Percentiles rank a stretch among this genome's conserved stretches.
Conservation (phyloP, 192 early-diverging fungal genomes). For the Coemansia sp. region DNA sequence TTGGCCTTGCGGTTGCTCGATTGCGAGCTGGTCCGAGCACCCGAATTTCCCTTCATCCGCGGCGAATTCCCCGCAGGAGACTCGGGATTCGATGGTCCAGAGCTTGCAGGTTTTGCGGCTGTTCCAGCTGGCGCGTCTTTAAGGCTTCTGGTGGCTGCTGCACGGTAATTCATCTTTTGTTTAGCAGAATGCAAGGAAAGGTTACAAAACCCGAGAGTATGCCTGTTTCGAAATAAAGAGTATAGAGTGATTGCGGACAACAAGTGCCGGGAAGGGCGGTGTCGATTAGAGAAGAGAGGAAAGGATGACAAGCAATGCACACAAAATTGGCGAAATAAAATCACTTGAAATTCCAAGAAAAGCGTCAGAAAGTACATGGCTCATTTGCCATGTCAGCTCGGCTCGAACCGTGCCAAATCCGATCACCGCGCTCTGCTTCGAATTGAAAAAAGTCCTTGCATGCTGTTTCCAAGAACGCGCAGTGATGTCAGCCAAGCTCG, state of each 20-base stretch:
- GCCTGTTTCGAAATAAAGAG: neutral
- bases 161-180: conserved; percentile 47
- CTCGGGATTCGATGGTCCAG: conserved; percentile 13
- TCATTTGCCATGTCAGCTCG: too few relatives aligned
- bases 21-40: neutral
- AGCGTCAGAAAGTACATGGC: too few relatives aligned
- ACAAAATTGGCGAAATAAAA: too few relatives aligned
- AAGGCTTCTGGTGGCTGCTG: conserved; percentile 44
- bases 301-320: neutral
- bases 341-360: too few relatives aligned
- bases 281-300: neutral
- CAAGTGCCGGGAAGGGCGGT: neutral
- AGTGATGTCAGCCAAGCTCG: too few relatives aligned
- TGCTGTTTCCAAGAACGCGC: too few relatives aligned
- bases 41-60: conserved; percentile 40
- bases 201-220: neutral
- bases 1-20: neutral
- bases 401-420: too few relatives aligned
- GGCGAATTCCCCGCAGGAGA: conserved; percentile 19
- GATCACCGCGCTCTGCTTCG: too few relatives aligned
- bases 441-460: too few relatives aligned
- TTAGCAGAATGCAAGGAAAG: neutral
- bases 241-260: neutral
- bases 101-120: conserved; percentile 3
- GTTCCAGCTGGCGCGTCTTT: conserved; percentile 21